Conservation (phyloP, 192 early-diverging fungal species). For the Coemansia sp. region DNA sequence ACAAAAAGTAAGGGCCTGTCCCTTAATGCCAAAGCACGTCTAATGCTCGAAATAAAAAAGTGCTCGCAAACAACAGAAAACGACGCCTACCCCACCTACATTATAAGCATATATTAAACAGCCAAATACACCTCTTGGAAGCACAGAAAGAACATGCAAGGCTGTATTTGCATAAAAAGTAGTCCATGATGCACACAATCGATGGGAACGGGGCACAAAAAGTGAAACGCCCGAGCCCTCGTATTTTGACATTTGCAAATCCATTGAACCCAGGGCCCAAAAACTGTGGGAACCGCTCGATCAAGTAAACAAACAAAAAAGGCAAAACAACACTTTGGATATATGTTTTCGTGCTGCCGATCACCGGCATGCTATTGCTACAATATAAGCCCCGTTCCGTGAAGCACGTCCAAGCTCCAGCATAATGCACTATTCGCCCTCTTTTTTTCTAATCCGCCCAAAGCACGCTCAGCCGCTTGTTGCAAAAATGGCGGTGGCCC, state of each 20-base stretch:
- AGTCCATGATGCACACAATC: constrained; percentile 5
- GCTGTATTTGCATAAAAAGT: constrained; percentile 1
- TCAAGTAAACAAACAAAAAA: constrained; percentile 6
- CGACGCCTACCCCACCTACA: not conserved
- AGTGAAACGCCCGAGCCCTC: not conserved
- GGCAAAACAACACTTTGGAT: not conserved
- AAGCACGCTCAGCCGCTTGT: too few species aligned
- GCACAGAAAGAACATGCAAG: not conserved
- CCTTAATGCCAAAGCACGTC: too few species aligned
- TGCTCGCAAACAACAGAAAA: not conserved
- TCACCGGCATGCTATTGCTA: constrained; percentile 1
- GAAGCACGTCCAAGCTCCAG: not conserved
- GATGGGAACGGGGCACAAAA: not conserved
- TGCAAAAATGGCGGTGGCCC: too few species aligned
- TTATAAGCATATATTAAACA: not conserved
- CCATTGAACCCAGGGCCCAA: not conserved
- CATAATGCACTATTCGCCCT: constrained; percentile 2
- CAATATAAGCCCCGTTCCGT: constrained; percentile 1
- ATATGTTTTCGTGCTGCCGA: not conserved
- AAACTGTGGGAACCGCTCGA: not conserved
- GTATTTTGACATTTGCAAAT: not conserved
- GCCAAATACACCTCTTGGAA: not conserved
- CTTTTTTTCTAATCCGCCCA: too few species aligned
- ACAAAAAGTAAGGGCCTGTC: too few species aligned
- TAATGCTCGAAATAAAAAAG: too few species aligned